Conservation (phyloP, 2,329 filamentous ascomycete genomes). For the Aspergillus costaricaensis region DNA sequence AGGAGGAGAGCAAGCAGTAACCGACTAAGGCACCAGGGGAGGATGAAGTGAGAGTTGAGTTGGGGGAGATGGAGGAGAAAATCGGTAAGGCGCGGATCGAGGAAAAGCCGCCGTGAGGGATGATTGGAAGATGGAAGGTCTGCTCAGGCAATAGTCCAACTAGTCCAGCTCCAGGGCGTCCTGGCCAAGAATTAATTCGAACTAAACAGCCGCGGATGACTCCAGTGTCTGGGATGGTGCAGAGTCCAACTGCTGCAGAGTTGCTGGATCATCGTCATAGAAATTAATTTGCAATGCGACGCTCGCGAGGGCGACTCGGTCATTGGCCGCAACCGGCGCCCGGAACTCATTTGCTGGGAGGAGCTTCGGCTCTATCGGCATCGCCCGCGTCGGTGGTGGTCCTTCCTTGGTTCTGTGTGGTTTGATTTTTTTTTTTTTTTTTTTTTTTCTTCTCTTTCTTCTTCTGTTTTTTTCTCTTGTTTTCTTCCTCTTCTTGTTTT, state of each 20-base stretch:
- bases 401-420: not conserved
- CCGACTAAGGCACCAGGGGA: constrained; percentile 1
- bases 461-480: not conserved
- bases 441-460: not conserved
- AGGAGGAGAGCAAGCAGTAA: not conserved
- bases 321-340: constrained; percentile 12
- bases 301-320: constrained; percentile 3
- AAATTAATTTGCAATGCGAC: constrained; percentile 7
- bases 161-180: not conserved
- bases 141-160: constrained; percentile 16
- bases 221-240: not conserved
- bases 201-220: constrained; percentile 8
- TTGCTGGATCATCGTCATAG: not conserved
- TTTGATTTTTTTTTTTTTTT: not conserved
- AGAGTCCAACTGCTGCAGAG: not conserved
- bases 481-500: not conserved
- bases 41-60: constrained; percentile 7
- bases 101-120: constrained; percentile 11
- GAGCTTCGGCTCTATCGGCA: constrained; percentile 17
- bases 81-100: constrained; percentile 21
- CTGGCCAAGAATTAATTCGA: constrained; percentile 3
- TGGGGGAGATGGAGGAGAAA: constrained; percentile 7
- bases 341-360: constrained; percentile 3
- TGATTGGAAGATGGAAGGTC: constrained; percentile 6
- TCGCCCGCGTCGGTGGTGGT: constrained; percentile 7